Conservation (phyloP, 129 eudicot genomes). For the Escallonia rubra region DNA sequence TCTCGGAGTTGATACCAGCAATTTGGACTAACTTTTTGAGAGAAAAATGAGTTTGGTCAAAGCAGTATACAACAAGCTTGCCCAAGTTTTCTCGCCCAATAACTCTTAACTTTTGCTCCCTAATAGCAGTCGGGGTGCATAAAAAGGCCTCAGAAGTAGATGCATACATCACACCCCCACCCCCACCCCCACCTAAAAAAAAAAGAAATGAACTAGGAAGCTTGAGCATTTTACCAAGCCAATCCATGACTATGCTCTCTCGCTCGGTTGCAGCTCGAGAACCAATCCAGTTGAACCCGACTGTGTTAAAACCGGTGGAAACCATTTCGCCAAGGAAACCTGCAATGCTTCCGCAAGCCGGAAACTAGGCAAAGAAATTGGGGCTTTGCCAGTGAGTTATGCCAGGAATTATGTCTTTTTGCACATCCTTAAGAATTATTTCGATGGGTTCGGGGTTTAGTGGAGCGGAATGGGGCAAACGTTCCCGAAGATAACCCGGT, state of each 20-base stretch:
- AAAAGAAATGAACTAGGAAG: slow-evolving; percentile 35
- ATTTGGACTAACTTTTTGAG: slow-evolving; percentile 21
- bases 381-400: slow-evolving; percentile 47
- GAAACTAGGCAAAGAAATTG: slow-evolving; percentile 32
- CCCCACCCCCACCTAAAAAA: slow-evolving; percentile 20
- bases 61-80: slow-evolving; percentile 29
- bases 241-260: slow-evolving; percentile 37
- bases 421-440: slow-evolving; percentile 19
- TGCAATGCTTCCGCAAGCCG: slow-evolving; percentile 22
- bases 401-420: slow-evolving; percentile 32
- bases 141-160: slow-evolving; percentile 40
- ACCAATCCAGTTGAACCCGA: slow-evolving; percentile 33
- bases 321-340: slow-evolving; percentile 38
- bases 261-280: slow-evolving; percentile 35
- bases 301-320: slow-evolving; percentile 24
- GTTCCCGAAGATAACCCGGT: slow-evolving; percentile 22
- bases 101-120: slow-evolving; percentile 15
- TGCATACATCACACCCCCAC: slow-evolving; percentile 39
- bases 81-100: slow-evolving; percentile 18
- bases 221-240: slow-evolving; percentile 27
- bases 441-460: slow-evolving; percentile 27
- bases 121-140: slow-evolving; percentile 26
- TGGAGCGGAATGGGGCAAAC: slow-evolving; percentile 25
- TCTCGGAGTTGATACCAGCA: slow-evolving; percentile 21
- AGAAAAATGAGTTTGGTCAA: slow-evolving; percentile 39